Percentiles rank a stretch among this genome's conserved stretches.
These are phyloP conservation scores for Alternaria gaisen DNA, from an alignment of 2,329 filamentous ascomycete genomes.

Conservation along the genomic window DNA sequence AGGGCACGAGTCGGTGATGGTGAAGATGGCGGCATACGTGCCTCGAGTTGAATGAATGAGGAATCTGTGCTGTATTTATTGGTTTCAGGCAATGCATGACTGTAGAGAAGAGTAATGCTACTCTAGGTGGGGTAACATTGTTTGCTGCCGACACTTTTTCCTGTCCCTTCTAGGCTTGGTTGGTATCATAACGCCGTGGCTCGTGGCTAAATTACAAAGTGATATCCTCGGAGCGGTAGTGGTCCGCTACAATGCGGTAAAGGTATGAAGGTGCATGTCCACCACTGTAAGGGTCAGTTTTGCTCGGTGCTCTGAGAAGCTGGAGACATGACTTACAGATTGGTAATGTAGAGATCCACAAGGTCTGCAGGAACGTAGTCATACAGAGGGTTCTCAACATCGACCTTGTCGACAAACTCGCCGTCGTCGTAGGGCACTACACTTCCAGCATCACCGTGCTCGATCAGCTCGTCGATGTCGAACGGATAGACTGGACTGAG, in stretches of 20 bases:
- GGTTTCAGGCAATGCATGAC: not conserved
- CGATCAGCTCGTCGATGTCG: slow-evolving; percentile 81
- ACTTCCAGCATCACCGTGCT: slow-evolving; percentile 82
- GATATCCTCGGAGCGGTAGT: slow-evolving; percentile 78
- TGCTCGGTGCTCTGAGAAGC: slow-evolving; percentile 4
- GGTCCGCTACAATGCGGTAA: slow-evolving; percentile 76
- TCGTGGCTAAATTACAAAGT: slow-evolving; percentile 52
- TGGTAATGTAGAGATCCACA: slow-evolving; percentile 85
- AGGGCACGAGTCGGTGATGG: slow-evolving; percentile 5
- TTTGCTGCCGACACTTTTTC: slow-evolving; percentile 2
- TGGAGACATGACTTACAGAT: slow-evolving; percentile 67
- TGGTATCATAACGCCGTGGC: slow-evolving; percentile 12
- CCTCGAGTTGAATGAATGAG: not conserved
- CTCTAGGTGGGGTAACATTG: not conserved
- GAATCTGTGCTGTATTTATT: slow-evolving; percentile 4
- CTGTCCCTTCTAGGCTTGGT: not conserved
- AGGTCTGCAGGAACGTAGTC: slow-evolving; percentile 82
- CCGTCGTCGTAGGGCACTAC: slow-evolving; percentile 83
- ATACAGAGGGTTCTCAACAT: slow-evolving; percentile 79
- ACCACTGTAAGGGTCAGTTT: slow-evolving; percentile 58
- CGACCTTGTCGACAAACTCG: slow-evolving; percentile 77
- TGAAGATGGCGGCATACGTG: not conserved
- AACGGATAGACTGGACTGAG: slow-evolving; percentile 90
- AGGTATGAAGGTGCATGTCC: slow-evolving; percentile 75
- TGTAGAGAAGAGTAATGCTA: not conserved